Percentiles rank a stretch among this genome's conserved stretches.
phyloP scores from a whole-genome alignment of 257 asterid genomes.

The Ilex aquifolium region DNA sequence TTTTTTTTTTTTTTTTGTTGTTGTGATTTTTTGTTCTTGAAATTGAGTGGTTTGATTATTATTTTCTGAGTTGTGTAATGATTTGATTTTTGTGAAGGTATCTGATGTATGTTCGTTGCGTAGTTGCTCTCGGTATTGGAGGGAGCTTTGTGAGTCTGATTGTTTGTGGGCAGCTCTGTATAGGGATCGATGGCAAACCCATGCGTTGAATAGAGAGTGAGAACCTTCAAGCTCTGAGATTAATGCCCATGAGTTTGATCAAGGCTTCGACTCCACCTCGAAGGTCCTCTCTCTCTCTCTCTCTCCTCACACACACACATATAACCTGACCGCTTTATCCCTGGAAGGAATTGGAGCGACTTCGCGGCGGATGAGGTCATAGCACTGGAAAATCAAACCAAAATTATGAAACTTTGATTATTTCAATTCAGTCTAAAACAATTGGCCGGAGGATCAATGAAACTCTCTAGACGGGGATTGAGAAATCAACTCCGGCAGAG shows the following conservation, averaged over 20 bases:
- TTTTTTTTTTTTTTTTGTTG: too few relatives aligned
- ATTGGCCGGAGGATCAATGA: too few relatives aligned
- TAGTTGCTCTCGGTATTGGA: slow-evolving; percentile 84
- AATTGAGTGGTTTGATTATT: slow-evolving; percentile 6
- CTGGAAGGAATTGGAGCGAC: too few relatives aligned
- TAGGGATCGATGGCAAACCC: slow-evolving; percentile 57
- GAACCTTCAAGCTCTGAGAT: slow-evolving; percentile 19
- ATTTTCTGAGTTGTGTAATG: slow-evolving; percentile 10
- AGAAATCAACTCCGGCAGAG: too few relatives aligned
- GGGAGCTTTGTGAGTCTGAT: slow-evolving; percentile 72
- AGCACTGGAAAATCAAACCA: too few relatives aligned
- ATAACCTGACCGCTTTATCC: too few relatives aligned
- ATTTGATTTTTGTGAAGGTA: slow-evolving; percentile 32
- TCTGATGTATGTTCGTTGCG: slow-evolving; percentile 77
- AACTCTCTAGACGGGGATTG: too few relatives aligned
- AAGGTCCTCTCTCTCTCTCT: too few relatives aligned
- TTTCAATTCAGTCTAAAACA: too few relatives aligned
- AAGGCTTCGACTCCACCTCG: slow-evolving; percentile 9
- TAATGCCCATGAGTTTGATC: slow-evolving; percentile 20
- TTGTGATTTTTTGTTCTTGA: slow-evolving; percentile 1
- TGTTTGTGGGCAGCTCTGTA: slow-evolving; percentile 65
- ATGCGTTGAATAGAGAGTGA: slow-evolving; percentile 16
- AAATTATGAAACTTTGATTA: too few relatives aligned
- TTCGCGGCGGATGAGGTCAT: too few relatives aligned
- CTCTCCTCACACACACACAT: too few relatives aligned